Conservation (phyloP, 495 filamentous ascomycete genomes). For the Talaromyces proteolyticus region DNA sequence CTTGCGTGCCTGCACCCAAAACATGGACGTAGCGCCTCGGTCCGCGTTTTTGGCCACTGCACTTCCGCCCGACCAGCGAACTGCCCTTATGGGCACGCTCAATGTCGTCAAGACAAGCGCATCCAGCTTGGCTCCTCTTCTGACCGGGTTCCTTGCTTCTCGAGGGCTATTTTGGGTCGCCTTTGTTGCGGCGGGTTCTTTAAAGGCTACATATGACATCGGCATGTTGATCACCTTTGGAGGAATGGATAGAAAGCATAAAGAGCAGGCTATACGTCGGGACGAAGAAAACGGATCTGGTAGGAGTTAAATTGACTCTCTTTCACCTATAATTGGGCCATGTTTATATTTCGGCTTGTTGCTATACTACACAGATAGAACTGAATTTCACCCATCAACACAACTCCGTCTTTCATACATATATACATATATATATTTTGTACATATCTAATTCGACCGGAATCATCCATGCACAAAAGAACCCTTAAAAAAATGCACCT, state of each 20-base stretch:
- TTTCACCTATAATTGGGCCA: too few species aligned
- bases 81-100: slow-evolving; percentile 68
- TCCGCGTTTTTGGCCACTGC: slow-evolving; percentile 73
- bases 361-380: too few species aligned
- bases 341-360: too few species aligned
- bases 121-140: slow-evolving; percentile 56
- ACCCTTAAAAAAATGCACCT: too few species aligned
- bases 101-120: slow-evolving; percentile 61
- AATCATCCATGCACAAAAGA: too few species aligned
- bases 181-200: slow-evolving; percentile 63
- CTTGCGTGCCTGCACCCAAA: slow-evolving; percentile 63
- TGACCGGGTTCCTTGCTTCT: slow-evolving; percentile 65
- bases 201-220: slow-evolving; percentile 69
- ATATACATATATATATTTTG: too few species aligned
- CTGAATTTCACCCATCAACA: too few species aligned
- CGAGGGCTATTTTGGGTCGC: slow-evolving; percentile 60
- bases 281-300: too few species aligned
- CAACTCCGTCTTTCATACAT: too few species aligned
- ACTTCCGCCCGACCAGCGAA: slow-evolving; percentile 66
- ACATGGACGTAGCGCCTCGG: slow-evolving; percentile 79
- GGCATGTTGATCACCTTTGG: slow-evolving; percentile 65
- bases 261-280: slow-evolving; percentile 16
- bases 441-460: too few species aligned
- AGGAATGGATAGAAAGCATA: slow-evolving; percentile 23
- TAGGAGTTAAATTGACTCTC: too few species aligned